Evolutionary conservation across 352 stramenopile genomes (phyloP).

Genomic region (Aphanomyces stellatus): DNA sequence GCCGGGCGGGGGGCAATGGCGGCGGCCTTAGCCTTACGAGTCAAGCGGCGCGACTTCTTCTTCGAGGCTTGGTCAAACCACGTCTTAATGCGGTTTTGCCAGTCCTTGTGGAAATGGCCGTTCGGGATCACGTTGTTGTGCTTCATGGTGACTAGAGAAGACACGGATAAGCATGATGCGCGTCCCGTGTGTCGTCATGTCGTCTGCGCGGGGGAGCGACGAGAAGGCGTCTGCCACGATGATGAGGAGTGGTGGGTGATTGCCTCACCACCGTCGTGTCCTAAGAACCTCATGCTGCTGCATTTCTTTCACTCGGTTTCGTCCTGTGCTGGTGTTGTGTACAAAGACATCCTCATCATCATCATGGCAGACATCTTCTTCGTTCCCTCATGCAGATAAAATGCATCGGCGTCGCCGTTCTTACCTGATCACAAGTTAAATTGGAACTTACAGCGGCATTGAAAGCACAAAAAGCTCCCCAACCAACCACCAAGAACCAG

Average conservation of each 20-base stretch:
- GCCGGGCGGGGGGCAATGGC: slow-evolving; percentile 95
- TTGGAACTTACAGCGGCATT: slow-evolving; percentile 19
- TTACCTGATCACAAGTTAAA: slow-evolving; percentile 24
- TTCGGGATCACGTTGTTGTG: slow-evolving; percentile 99
- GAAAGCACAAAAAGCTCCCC: neutral
- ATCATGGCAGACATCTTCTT: neutral
- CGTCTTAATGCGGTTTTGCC: slow-evolving; percentile 94
- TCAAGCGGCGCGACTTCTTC: slow-evolving; percentile 93
- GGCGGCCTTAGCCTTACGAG: slow-evolving; percentile 96
- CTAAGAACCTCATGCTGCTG: too few relatives aligned
- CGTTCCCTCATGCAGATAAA: neutral
- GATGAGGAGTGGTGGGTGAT: too few relatives aligned
- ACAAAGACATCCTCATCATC: too few relatives aligned
- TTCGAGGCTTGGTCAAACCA: slow-evolving; percentile 97
- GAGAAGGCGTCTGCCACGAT: too few relatives aligned
- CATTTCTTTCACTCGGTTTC: too few relatives aligned
- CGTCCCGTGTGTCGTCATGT: too few relatives aligned
- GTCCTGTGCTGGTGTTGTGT: too few relatives aligned
- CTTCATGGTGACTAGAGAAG: slow-evolving; percentile 89
- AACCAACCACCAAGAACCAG: slow-evolving; percentile 18
- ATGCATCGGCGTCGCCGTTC: slow-evolving; percentile 1
- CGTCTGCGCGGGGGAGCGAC: too few relatives aligned
- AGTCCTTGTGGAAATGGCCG: slow-evolving; percentile 99
- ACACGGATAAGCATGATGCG: too few relatives aligned
- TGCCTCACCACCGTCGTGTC: too few relatives aligned